Conservation (phyloP, 257 asterid species). For the Phtheirospermum japonicum region DNA sequence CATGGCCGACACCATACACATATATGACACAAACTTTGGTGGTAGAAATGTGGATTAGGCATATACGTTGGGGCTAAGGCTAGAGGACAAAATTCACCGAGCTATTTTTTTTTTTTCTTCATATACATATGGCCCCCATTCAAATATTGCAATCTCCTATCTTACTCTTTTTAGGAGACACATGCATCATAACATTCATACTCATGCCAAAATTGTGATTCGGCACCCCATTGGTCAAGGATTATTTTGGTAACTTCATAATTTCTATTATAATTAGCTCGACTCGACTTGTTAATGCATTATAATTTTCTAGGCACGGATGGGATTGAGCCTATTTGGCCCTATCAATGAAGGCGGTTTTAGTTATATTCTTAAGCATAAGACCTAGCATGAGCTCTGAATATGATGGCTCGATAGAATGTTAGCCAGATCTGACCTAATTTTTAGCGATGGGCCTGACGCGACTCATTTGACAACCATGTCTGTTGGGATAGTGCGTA, state of each 20-base stretch:
- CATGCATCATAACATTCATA: not conserved
- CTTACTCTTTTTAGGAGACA: conserved; percentile 19
- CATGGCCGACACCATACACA: conserved; percentile 40
- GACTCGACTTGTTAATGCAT: no score
- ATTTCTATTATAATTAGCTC: not conserved
- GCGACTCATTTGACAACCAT: no score
- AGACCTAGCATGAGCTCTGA: no score
- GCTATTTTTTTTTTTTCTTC: not conserved
- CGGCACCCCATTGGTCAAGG: conserved; percentile 9
- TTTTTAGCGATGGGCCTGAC: no score
- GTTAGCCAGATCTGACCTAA: no score
- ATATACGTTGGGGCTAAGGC: not conserved
- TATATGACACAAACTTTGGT: conserved; percentile 7
- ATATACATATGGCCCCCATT: no score
- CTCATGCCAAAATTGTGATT: conserved; percentile 5
- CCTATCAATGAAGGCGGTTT: no score
- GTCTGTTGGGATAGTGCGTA: no score
- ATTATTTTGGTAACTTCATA: conserved; percentile 9
- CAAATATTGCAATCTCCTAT: not conserved
- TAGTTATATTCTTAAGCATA: no score
- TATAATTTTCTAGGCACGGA: no score
- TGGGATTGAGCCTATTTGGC: no score
- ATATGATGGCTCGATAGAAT: no score
- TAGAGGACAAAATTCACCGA: conserved; percentile 4
- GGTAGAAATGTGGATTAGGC: conserved; percentile 5